A percentile compares a stretch with the other conserved stretches of the same genome.
Conservation (phyloP, 371 early-diverging fungal species). For the Blakeslea trispora region DNA sequence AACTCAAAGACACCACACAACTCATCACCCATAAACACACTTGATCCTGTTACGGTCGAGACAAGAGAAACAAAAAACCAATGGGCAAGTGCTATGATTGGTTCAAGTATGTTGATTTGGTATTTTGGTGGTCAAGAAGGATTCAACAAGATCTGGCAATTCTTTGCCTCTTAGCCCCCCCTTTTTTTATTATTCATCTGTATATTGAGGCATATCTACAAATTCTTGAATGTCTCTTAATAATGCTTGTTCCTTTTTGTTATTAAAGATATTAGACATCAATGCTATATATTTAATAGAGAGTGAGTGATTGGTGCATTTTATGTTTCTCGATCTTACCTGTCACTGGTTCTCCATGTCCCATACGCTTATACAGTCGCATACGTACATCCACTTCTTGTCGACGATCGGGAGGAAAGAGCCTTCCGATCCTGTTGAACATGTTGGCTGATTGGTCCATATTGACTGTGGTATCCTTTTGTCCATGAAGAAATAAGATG, state of each 20-base stretch:
- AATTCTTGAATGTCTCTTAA: conserved; percentile 48
- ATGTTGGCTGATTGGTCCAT: conserved; percentile 43
- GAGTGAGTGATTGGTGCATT: no score
- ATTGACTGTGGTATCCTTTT: conserved; percentile 44
- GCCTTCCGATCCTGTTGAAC: conserved; percentile 43
- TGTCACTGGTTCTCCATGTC: conserved; percentile 46
- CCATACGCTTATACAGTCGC: conserved; percentile 44
- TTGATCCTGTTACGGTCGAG: no score
- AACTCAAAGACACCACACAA: no score
- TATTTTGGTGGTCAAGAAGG: conserved; percentile 30
- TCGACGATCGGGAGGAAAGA: conserved; percentile 34
- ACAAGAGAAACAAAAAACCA: no score
- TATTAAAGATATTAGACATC: conserved; percentile 39
- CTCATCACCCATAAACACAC: no score
- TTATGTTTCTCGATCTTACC: conserved; percentile 25
- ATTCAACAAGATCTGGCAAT: conserved; percentile 20
- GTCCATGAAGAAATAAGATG: conserved; percentile 50
- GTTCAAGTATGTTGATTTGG: conserved; percentile 30
- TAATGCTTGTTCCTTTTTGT: conserved; percentile 28
- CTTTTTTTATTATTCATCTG: conserved; percentile 19
- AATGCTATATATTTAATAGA: conserved; percentile 33
- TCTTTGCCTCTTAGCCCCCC: conserved; percentile 14
- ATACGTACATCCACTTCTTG: conserved; percentile 49
- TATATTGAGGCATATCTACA: conserved; percentile 28
- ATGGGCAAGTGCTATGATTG: conserved; percentile 13